Conservation (phyloP, 1,284 basidiomycete genomes). For the Wolfiporia cocos region DNA sequence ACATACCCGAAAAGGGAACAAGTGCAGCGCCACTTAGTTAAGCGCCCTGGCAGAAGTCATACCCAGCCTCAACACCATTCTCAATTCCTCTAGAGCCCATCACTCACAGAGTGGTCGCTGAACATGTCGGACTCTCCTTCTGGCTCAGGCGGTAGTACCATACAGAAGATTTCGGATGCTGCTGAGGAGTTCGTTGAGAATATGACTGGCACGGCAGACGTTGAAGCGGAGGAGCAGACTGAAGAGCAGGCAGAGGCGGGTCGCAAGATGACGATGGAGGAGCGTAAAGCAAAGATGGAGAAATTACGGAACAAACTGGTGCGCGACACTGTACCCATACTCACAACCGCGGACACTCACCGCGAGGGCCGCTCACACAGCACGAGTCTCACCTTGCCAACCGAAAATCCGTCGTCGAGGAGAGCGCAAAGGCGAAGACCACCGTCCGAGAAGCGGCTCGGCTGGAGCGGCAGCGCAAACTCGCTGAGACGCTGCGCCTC, state of each 20-base stretch:
- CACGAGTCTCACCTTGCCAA: slow-evolving; percentile 76
- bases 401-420: slow-evolving; percentile 76
- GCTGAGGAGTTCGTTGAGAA: slow-evolving; percentile 25
- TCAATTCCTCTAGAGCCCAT: no score
- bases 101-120: no score
- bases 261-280: slow-evolving; percentile 51
- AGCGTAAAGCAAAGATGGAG: slow-evolving; percentile 73
- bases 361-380: slow-evolving; percentile 35
- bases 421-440: slow-evolving; percentile 70
- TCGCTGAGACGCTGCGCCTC: slow-evolving; percentile 82
- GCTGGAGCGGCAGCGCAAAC: slow-evolving; percentile 80
- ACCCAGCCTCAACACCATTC: no score
- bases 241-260: slow-evolving; percentile 10
- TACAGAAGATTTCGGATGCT: slow-evolving; percentile 17
- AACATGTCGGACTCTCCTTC: no score
- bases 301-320: slow-evolving; percentile 77
- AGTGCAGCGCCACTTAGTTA: no score
- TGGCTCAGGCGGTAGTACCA: background rate
- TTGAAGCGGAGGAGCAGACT: slow-evolving; percentile 7
- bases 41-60: no score
- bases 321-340: slow-evolving; percentile 20
- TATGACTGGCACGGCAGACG: slow-evolving; percentile 18
- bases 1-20: no score
- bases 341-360: slow-evolving; percentile 1
- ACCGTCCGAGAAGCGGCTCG: slow-evolving; percentile 74